Evolutionary conservation across 768 basidiomycete genomes (phyloP).

Genomic region (Russula foetens): DNA sequence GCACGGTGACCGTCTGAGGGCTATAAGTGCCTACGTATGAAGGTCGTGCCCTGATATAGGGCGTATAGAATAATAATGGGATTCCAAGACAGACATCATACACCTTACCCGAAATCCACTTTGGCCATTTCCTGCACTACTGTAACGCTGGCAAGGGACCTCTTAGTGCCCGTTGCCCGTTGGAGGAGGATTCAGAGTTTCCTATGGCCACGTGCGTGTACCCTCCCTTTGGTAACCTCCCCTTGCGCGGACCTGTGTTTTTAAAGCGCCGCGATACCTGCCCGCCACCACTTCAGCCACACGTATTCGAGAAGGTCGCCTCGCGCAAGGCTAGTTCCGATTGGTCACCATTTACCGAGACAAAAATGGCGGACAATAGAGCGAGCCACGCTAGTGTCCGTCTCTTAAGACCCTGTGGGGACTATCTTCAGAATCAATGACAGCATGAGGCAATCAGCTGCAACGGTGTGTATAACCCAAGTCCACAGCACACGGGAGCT

Average conservation of each 20-base stretch:
- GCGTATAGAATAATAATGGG: no score
- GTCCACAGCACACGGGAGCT: background rate
- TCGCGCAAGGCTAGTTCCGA: background rate
- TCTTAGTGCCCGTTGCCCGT: background rate
- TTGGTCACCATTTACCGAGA: background rate
- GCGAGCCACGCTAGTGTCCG: background rate
- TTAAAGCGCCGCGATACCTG: background rate
- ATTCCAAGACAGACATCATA: no score
- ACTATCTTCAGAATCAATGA: background rate
- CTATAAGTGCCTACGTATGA: background rate
- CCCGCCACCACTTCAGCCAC: background rate
- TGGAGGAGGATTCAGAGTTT: no score
- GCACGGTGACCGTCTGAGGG: background rate
- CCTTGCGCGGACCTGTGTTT: background rate
- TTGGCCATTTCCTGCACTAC: background rate
- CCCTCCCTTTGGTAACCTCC: background rate
- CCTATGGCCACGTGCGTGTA: background rate
- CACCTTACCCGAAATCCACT: background rate
- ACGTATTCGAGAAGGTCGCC: background rate
- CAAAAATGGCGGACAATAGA: conserved; percentile 11
- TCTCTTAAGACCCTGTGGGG: background rate
- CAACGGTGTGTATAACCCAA: background rate
- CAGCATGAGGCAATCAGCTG: background rate
- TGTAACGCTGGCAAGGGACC: background rate
- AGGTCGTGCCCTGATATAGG: no score